These are phyloP conservation scores for Pisolithus sp. DNA, from an alignment of 768 basidiomycete species.

Conservation along the genomic window DNA sequence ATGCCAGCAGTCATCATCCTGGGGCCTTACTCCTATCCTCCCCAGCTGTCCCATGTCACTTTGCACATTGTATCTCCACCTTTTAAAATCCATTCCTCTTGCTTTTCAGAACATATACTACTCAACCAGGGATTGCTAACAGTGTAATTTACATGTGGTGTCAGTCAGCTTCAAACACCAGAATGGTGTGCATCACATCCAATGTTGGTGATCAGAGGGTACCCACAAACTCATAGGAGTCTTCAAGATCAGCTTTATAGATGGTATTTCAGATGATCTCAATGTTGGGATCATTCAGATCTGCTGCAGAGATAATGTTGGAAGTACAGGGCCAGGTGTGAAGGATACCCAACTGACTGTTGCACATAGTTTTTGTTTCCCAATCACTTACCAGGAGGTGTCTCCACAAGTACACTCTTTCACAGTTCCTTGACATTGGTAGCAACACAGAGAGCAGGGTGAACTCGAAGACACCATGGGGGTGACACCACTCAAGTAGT, in stretches of 20 bases:
- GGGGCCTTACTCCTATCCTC: too few relatives aligned
- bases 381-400: conserved; percentile 73
- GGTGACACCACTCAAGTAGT: conserved; percentile 92
- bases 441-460: conserved; percentile 98
- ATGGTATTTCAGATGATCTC: conserved; percentile 99
- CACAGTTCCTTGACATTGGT: conserved; percentile 98
- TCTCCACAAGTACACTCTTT: conserved; percentile 94
- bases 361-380: background rate
- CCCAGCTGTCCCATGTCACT: too few relatives aligned
- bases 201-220: conserved; percentile 79
- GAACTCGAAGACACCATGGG: conserved; percentile 93
- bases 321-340: conserved; percentile 79
- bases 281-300: conserved; percentile 97
- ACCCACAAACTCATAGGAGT: conserved; percentile 81
- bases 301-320: conserved; percentile 90
- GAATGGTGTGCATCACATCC: conserved; percentile 87
- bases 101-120: too few relatives aligned
- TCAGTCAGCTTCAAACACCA: conserved; percentile 95
- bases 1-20: too few relatives aligned
- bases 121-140: too few relatives aligned
- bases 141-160: conserved; percentile 13
- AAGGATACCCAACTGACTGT: background rate
- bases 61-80: too few relatives aligned
- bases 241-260: conserved; percentile 98
- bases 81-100: too few relatives aligned